Percentiles rank a stretch among this genome's conserved stretches.
Evolutionary conservation across 208 protist genomes (phyloP).

Genomic region (Vickermania ingenoplastis): DNA sequence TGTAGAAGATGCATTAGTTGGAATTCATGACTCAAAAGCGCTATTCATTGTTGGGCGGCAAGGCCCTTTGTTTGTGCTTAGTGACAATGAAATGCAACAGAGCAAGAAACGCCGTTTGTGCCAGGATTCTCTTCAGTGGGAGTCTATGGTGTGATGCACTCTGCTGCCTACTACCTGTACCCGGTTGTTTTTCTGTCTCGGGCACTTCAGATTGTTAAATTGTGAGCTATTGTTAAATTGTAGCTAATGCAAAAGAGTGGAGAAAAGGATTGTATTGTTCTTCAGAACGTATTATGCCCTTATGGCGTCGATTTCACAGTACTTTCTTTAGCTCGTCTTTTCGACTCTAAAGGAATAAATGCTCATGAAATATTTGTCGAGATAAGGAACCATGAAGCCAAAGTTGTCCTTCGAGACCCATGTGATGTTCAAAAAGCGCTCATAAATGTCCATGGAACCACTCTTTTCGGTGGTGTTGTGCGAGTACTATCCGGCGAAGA

Average conservation of each 20-base stretch:
- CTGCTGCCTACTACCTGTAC: background rate
- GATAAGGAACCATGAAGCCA: conserved; percentile 21
- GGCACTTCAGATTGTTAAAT: too few relatives aligned
- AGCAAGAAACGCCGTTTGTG: conserved; percentile 7
- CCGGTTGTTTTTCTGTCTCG: conserved; percentile 6
- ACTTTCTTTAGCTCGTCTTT: conserved; percentile 33
- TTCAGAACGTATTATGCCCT: conserved; percentile 27
- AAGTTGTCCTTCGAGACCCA: conserved; percentile 44
- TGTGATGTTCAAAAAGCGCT: conserved; percentile 55
- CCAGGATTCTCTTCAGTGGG: conserved; percentile 7
- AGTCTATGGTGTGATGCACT: conserved; percentile 8
- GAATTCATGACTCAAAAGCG: conserved; percentile 39
- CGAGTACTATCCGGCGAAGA: too few relatives aligned
- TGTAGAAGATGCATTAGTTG: conserved; percentile 49
- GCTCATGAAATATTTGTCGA: conserved; percentile 69
- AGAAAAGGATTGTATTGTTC: too few relatives aligned
- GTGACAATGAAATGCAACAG: conserved; percentile 1
- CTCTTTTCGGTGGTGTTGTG: conserved; percentile 36
- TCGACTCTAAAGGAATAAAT: conserved; percentile 14
- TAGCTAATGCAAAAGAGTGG: too few relatives aligned
- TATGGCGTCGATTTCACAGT: conserved; percentile 54
- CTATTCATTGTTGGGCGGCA: conserved; percentile 39
- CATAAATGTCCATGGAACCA: conserved; percentile 43
- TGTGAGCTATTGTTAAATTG: too few relatives aligned
- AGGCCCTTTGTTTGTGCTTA: conserved; percentile 20